Percentiles rank a stretch among this genome's conserved stretches.
phyloP scores from a whole-genome alignment of 2,329 filamentous ascomycete genomes.

The Hortaea werneckii region DNA sequence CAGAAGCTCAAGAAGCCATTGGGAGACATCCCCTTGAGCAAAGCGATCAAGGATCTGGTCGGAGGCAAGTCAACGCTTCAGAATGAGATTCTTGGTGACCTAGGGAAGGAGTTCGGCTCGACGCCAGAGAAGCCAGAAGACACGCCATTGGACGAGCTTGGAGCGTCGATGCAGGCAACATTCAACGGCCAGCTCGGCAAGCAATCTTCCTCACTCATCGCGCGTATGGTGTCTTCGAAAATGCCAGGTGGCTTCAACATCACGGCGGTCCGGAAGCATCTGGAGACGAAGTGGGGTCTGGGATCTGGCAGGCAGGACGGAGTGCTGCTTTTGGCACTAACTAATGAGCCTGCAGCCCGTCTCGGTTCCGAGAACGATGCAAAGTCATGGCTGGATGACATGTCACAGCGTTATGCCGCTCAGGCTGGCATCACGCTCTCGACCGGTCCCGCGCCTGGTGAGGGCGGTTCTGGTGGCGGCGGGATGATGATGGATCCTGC shows the following conservation, averaged over 20 bases:
- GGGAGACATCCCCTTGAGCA: constrained; percentile 78
- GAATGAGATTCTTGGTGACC: constrained; percentile 94
- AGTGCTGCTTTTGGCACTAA: constrained; percentile 76
- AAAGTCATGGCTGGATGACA: constrained; percentile 82
- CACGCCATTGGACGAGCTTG: constrained; percentile 87
- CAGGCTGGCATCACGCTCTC: constrained; percentile 76
- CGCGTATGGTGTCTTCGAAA: constrained; percentile 92
- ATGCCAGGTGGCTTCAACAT: constrained; percentile 99
- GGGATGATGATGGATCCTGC: constrained; percentile 99
- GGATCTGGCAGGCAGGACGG: constrained; percentile 82
- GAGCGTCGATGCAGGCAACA: constrained; percentile 92
- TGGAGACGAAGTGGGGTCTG: constrained; percentile 89
- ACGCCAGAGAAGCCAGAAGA: constrained; percentile 98
- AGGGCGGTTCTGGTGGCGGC: constrained; percentile 58
- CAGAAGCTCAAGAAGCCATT: constrained; percentile 97
- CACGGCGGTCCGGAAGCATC: constrained; percentile 85
- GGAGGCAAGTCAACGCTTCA: constrained; percentile 99
- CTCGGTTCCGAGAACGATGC: constrained; percentile 83
- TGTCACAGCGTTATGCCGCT: constrained; percentile 79
- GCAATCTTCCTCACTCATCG: constrained; percentile 85
- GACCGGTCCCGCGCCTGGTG: constrained; percentile 59
- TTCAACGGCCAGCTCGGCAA: constrained; percentile 98
- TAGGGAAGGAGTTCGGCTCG: constrained; percentile 96
- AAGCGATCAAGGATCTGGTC: constrained; percentile 97
- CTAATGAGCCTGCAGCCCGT: constrained; percentile 82